phyloP scores from a whole-genome alignment of 306 rosid genomes.

The Trichosanthes truncata region DNA sequence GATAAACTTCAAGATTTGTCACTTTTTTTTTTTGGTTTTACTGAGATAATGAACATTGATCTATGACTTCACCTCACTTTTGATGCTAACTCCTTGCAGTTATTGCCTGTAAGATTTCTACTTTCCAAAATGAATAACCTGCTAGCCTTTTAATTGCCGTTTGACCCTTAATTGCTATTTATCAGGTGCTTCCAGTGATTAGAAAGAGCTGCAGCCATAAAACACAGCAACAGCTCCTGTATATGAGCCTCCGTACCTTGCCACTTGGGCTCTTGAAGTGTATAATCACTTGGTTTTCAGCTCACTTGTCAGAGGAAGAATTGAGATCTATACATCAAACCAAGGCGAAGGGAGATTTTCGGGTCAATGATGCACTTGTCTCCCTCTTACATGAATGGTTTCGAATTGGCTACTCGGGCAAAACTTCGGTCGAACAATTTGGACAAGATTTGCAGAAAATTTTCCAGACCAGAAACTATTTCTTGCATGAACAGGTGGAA shows the following conservation, averaged over 20 bases:
- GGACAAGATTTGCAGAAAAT: constrained; percentile 49
- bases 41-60: not conserved
- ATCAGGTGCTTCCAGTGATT: constrained; percentile 70
- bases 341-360: constrained; percentile 32
- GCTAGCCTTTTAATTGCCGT: not conserved
- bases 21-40: not conserved
- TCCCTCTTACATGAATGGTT: constrained; percentile 76
- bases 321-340: constrained; percentile 42
- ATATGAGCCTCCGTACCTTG: constrained; percentile 69
- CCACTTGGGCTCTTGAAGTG: constrained; percentile 85
- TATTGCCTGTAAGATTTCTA: not conserved
- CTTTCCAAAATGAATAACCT: not conserved
- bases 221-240: constrained; percentile 54
- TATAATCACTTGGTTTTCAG: constrained; percentile 75
- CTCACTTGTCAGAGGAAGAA: constrained; percentile 61
- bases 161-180: constrained; percentile 4
- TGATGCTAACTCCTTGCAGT: not conserved
- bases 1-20: not conserved
- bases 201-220: constrained; percentile 40
- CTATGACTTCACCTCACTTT: not conserved
- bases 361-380: constrained; percentile 39
- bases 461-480: constrained; percentile 52
- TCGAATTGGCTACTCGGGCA: constrained; percentile 69
- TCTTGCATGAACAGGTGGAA: constrained; percentile 32
- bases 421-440: constrained; percentile 54